Evolutionary conservation across 2,329 filamentous ascomycete genomes (phyloP).

Genomic region (Chaetomiaceae sp.): DNA sequence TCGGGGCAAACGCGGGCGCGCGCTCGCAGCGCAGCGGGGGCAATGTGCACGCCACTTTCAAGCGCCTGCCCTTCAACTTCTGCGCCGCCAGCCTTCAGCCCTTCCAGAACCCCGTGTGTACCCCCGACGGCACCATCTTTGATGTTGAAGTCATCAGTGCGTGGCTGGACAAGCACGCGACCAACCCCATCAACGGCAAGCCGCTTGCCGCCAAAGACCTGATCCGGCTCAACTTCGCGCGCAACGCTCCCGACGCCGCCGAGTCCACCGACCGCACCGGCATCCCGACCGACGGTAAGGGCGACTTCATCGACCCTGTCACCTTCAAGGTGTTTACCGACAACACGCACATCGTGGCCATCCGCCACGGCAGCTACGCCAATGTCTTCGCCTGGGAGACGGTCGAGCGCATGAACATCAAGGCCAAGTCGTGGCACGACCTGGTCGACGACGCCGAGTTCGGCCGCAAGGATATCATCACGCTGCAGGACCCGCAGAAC

Average conservation of each 20-base stretch:
- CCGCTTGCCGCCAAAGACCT: conserved; percentile 75
- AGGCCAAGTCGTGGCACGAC: conserved; percentile 92
- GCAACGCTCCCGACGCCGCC: conserved; percentile 66
- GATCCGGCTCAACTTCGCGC: conserved; percentile 84
- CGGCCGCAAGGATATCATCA: conserved; percentile 85
- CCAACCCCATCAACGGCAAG: conserved; percentile 81
- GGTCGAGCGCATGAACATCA: conserved; percentile 90
- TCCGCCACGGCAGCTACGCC: conserved; percentile 71
- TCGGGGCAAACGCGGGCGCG: conserved; percentile 60
- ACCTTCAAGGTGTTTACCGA: conserved; percentile 97
- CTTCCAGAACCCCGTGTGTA: conserved; percentile 92
- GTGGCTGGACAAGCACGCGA: conserved; percentile 90
- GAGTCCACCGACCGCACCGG: conserved; percentile 40
- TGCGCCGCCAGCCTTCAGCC: conserved; percentile 94
- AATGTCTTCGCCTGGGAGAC: conserved; percentile 98
- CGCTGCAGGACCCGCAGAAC: conserved; percentile 92
- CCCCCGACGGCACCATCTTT: conserved; percentile 78
- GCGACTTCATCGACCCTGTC: conserved; percentile 90
- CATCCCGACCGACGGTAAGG: conserved; percentile 48
- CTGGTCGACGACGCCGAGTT: conserved; percentile 84
- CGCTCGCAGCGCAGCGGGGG: conserved; percentile 40
- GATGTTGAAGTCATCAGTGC: conserved; percentile 90
- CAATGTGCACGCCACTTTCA: conserved; percentile 58
- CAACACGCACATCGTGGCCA: conserved; percentile 91
- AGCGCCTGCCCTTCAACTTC: conserved; percentile 92